A percentile compares a stretch with the other conserved stretches of the same genome.
Conservation (phyloP, 352 stramenopile species). For the Aphanomyces euteiches region DNA sequence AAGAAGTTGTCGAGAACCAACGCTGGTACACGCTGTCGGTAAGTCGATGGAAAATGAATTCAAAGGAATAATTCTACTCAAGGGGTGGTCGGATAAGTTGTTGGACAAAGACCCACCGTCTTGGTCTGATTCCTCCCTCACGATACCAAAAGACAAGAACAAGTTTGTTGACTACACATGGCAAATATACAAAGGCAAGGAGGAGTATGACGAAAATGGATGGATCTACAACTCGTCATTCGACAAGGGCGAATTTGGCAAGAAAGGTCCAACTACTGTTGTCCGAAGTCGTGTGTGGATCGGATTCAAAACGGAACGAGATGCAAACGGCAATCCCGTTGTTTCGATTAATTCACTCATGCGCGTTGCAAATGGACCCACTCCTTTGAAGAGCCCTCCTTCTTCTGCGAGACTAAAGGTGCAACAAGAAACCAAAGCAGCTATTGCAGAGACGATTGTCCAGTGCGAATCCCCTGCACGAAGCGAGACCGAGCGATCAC, state of each 20-base stretch:
- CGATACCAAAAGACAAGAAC: slow-evolving; percentile 46
- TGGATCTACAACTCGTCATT: slow-evolving; percentile 80
- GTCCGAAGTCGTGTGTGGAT: slow-evolving; percentile 83
- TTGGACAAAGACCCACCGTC: slow-evolving; percentile 63
- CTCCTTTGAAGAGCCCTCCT: neutral
- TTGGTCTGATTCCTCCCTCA: slow-evolving; percentile 54
- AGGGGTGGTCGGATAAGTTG: slow-evolving; percentile 74
- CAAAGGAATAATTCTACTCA: neutral
- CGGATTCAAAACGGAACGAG: slow-evolving; percentile 31
- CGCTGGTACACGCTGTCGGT: slow-evolving; percentile 79
- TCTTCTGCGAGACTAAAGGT: neutral
- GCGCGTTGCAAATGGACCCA: neutral
- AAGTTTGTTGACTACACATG: slow-evolving; percentile 62
- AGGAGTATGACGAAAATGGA: slow-evolving; percentile 82
- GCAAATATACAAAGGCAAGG: slow-evolving; percentile 67
- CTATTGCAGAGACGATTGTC: too few species aligned
- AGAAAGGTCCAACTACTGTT: slow-evolving; percentile 56
- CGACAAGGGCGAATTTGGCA: slow-evolving; percentile 48
- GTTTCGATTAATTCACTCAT: slow-evolving; percentile 1
- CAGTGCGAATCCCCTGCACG: too few species aligned
- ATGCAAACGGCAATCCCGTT: neutral
- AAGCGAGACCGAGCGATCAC: too few species aligned
- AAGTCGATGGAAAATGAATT: slow-evolving; percentile 24
- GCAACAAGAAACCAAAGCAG: too few species aligned
- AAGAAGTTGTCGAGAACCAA: slow-evolving; percentile 84